A percentile compares a stretch with the other conserved stretches of the same genome.
Evolutionary conservation across 2,329 filamentous ascomycete genomes (phyloP).

Genomic region (Fusarium heterosporum): DNA sequence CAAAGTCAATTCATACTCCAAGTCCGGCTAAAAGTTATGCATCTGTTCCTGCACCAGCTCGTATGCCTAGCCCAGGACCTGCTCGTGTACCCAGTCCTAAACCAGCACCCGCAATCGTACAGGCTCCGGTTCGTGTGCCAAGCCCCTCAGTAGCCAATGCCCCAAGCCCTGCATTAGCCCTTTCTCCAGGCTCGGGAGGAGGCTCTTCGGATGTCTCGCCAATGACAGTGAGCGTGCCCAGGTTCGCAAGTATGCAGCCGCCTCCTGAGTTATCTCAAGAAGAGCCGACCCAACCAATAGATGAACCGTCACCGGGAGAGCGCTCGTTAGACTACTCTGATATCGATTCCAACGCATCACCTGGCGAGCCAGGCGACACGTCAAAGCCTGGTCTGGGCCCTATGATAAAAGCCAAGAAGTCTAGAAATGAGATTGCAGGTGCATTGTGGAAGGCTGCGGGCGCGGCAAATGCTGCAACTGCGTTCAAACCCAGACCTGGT

Average conservation of each 20-base stretch:
- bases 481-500: conserved; percentile 88
- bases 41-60: conserved; percentile 4
- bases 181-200: conserved; percentile 22
- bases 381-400: conserved; percentile 69
- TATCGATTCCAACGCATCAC: conserved; percentile 9
- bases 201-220: conserved; percentile 44
- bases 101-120: neutral
- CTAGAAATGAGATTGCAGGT: conserved; percentile 78
- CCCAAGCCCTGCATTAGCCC: conserved; percentile 12
- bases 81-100: conserved; percentile 15
- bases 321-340: conserved; percentile 39
- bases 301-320: conserved; percentile 24
- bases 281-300: conserved; percentile 13
- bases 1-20: neutral
- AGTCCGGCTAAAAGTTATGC: neutral
- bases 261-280: conserved; percentile 39
- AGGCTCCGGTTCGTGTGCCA: conserved; percentile 1
- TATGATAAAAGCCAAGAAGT: conserved; percentile 87
- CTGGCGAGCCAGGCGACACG: conserved; percentile 24
- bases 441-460: conserved; percentile 80
- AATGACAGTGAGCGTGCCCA: conserved; percentile 42
- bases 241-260: conserved; percentile 25
- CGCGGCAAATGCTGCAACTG: conserved; percentile 60
- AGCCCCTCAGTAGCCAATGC: conserved; percentile 10
- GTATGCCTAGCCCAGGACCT: conserved; percentile 4